Evolutionary conservation across 2,329 filamentous ascomycete genomes (phyloP).

Genomic region (Diaporthe batatas): DNA sequence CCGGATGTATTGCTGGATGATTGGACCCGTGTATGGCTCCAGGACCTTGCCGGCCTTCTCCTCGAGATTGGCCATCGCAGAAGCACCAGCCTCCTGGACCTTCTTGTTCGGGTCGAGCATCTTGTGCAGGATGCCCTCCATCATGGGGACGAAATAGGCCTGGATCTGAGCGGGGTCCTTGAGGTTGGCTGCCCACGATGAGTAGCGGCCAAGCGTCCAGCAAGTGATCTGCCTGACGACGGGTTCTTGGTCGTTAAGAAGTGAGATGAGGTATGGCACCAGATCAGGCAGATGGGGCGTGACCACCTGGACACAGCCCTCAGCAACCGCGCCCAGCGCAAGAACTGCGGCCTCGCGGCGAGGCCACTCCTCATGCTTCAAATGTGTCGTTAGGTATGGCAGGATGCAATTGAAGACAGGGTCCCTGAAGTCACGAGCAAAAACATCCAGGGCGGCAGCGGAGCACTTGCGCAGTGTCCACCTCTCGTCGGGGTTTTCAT

Average conservation of each 20-base stretch:
- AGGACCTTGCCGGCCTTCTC: slow-evolving; percentile 89
- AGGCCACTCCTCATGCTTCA: slow-evolving; percentile 90
- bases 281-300: slow-evolving; percentile 91
- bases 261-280: slow-evolving; percentile 88
- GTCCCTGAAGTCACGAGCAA: slow-evolving; percentile 89
- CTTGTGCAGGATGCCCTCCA: slow-evolving; percentile 93
- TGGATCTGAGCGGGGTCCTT: slow-evolving; percentile 75
- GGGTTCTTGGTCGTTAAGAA: slow-evolving; percentile 87
- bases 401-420: slow-evolving; percentile 92
- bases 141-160: slow-evolving; percentile 92
- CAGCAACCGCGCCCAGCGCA: slow-evolving; percentile 92
- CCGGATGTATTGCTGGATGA: slow-evolving; percentile 89
- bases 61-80: slow-evolving; percentile 94
- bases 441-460: slow-evolving; percentile 92
- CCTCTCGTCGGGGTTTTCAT: slow-evolving; percentile 86
- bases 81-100: slow-evolving; percentile 95
- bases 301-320: slow-evolving; percentile 92
- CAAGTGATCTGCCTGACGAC: slow-evolving; percentile 97
- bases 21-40: slow-evolving; percentile 88
- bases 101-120: slow-evolving; percentile 99
- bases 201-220: slow-evolving; percentile 96
- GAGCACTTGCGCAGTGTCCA: slow-evolving; percentile 99
- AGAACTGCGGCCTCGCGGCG: slow-evolving; percentile 94
- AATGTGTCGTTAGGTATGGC: slow-evolving; percentile 90
- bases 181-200: slow-evolving; percentile 88